These are phyloP conservation scores for Patellifolia procumbens DNA, from an alignment of 179 eudicot genomes.

Conservation along the genomic window DNA sequence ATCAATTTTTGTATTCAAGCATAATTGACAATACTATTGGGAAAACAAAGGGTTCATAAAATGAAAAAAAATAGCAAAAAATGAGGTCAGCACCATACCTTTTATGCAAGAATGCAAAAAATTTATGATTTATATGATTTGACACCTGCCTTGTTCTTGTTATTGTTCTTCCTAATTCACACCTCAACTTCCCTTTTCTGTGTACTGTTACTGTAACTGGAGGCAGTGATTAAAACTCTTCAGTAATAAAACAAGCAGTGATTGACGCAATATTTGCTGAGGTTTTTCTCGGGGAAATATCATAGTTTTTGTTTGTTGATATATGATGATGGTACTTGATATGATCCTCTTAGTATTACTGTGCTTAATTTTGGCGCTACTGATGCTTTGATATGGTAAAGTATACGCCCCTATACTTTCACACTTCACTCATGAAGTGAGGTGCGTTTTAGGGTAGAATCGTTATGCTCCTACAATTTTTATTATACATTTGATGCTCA, in stretches of 20 bases:
- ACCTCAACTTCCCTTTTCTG: neutral
- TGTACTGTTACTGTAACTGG: neutral
- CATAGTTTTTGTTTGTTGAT: neutral
- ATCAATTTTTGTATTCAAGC: neutral
- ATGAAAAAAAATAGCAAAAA: neutral
- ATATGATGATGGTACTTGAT: neutral
- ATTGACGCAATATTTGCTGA: constrained; percentile 12
- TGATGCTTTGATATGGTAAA: neutral
- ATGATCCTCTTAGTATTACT: too few species aligned
- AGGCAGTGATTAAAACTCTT: neutral
- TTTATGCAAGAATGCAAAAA: too few species aligned
- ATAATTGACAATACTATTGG: neutral
- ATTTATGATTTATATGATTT: neutral
- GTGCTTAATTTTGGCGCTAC: constrained; percentile 5
- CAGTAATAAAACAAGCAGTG: neutral
- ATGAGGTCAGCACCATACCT: constrained; percentile 13
- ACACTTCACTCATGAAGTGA: too few species aligned
- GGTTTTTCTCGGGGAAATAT: neutral
- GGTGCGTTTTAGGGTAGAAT: too few species aligned
- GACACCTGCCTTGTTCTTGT: constrained; percentile 28
- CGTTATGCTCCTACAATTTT: too few species aligned
- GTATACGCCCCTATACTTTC: too few species aligned
- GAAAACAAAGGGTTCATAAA: neutral
- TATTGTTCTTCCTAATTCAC: constrained; percentile 7
- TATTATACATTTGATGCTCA: too few species aligned